phyloP scores from a whole-genome alignment of 352 stramenopile species.

The Globisporangium cystogenes region DNA sequence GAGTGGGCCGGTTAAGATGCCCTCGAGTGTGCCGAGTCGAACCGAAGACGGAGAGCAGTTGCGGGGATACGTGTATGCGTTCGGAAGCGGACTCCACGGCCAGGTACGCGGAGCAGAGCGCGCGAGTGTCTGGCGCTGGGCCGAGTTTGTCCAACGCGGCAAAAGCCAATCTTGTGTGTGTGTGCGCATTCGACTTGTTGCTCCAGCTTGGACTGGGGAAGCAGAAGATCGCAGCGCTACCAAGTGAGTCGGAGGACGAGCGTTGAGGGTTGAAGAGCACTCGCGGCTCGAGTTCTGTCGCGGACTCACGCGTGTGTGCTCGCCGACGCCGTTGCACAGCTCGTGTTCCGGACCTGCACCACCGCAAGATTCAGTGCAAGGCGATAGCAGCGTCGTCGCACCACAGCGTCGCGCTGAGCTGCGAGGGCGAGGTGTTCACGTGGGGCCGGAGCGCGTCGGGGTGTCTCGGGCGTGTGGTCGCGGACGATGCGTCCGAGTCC shows the following conservation, averaged over 20 bases:
- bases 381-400: constrained; percentile 46
- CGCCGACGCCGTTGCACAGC: constrained; percentile 15
- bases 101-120: constrained; percentile 25
- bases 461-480: constrained; percentile 38
- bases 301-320: not conserved
- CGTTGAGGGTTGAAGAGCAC: not conserved
- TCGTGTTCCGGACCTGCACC: constrained; percentile 43
- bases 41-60: not conserved
- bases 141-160: not conserved
- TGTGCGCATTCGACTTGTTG: not conserved
- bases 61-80: constrained; percentile 46
- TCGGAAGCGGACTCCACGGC: constrained; percentile 62
- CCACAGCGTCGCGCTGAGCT: constrained; percentile 47
- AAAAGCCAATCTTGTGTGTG: not conserved
- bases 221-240: constrained; percentile 50
- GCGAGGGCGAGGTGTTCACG: constrained; percentile 61
- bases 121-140: too few relatives aligned
- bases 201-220: constrained; percentile 57
- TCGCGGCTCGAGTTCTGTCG: not conserved
- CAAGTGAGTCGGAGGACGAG: constrained; percentile 60
- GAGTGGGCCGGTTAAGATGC: constrained; percentile 4
- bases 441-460: constrained; percentile 57
- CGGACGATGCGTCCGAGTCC: constrained; percentile 21
- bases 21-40: not conserved
- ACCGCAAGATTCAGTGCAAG: constrained; percentile 42